Evolutionary conservation across 345 rosid genomes (phyloP), one percentile per base, ranked within the genome.

Genomic region (Ricinus communis): DNA sequence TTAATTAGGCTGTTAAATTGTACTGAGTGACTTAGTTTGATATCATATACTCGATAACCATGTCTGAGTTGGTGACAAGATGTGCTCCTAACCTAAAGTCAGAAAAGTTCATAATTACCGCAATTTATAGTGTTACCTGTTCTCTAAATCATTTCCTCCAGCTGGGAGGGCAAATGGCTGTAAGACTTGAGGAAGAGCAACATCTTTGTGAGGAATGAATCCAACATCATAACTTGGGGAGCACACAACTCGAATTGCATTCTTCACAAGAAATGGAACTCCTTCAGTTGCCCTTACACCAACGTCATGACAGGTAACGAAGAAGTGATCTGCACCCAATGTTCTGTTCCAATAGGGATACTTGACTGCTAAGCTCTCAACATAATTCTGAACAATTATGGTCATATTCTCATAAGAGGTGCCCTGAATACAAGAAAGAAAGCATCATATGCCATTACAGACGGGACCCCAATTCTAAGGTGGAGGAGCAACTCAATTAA

Each of bases 281-380:
- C 91, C 99, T 40, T 93, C 97, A 9, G 94, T 90, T 21, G 99
- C 97, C 76, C 96, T 89, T 51, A 89, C 97, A 64, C 98, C 99
- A 41, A 92, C 96, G 75, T 93, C 97, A 69, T 95, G 98, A 74
- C 99, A 95, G 11, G 98, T 95, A 28, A 92, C 97, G 66, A 95
- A 95, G 81, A 95, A 95, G 74, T 95, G 99, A 88, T 95, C 99
- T 11, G 94, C 94, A 41, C 99, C 99, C 9, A 95, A 80, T 0
- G 99, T 95, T 76, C 97, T 86, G 71, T 95, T 95, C 99, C 98
- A 95, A 75, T 90, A 93, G 57, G 94, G 96, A 36, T 95, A 93
- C 81, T 87, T 95, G 27, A 68, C 75, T 53, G 86, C 84, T 61
- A 92, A 86, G 58, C 93, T 50, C 49, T 88, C 93, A 69, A 95